Evolutionary conservation across 306 rosid species (phyloP).

Genomic region (Canavalia gladiata): DNA sequence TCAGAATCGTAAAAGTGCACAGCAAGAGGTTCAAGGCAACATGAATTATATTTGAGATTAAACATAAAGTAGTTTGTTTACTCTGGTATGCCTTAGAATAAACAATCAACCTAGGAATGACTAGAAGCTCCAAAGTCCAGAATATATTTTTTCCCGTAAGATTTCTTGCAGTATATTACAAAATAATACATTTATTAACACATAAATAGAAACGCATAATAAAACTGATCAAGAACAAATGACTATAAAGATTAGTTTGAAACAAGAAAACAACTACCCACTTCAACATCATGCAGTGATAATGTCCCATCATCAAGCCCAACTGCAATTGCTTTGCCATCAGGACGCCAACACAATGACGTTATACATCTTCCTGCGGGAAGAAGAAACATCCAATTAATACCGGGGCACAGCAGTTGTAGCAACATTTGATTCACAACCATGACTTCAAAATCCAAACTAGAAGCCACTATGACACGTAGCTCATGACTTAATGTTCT

Average conservation of each 20-base stretch:
- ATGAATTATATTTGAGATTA: conserved; percentile 16
- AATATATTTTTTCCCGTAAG: neutral
- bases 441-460: conserved; percentile 17
- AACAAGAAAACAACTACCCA: conserved; percentile 52
- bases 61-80: conserved; percentile 26
- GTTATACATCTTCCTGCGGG: conserved; percentile 69
- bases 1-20: conserved; percentile 34
- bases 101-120: conserved; percentile 19
- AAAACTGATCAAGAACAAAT: neutral
- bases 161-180: conserved; percentile 6
- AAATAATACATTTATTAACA: conserved; percentile 22
- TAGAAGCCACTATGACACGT: neutral
- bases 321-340: conserved; percentile 88
- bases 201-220: neutral
- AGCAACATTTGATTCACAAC: neutral
- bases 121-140: conserved; percentile 6
- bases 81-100: conserved; percentile 11
- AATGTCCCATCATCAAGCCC: conserved; percentile 94
- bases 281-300: conserved; percentile 93
- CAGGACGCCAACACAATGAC: conserved; percentile 94
- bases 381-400: conserved; percentile 24
- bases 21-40: conserved; percentile 31
- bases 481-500: neutral
- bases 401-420: conserved; percentile 9
- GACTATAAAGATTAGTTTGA: neutral